phyloP scores from a whole-genome alignment of 345 rosid genomes.

The Arabis hirsuta region DNA sequence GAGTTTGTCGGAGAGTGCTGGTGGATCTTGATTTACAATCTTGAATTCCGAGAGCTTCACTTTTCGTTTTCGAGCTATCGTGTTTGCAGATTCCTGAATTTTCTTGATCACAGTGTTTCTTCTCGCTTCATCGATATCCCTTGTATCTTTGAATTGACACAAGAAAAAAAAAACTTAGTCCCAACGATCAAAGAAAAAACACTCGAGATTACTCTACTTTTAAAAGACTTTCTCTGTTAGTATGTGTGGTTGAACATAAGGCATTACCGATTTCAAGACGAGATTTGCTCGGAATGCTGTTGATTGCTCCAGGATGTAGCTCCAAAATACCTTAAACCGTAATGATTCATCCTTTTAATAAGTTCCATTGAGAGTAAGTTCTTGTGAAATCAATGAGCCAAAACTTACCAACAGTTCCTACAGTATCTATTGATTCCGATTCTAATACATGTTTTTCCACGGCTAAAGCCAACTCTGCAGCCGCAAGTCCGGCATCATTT shows the following conservation, averaged over 20 bases:
- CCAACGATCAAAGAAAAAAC: slow-evolving; percentile 21
- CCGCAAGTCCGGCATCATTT: slow-evolving; percentile 97
- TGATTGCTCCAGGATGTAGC: slow-evolving; percentile 94
- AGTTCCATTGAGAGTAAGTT: slow-evolving; percentile 9
- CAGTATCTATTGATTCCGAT: slow-evolving; percentile 89
- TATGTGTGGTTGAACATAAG: background rate
- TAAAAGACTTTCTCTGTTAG: too few relatives aligned
- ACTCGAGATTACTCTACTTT: background rate
- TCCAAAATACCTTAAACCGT: slow-evolving; percentile 67
- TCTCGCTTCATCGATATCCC: slow-evolving; percentile 84
- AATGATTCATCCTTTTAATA: slow-evolving; percentile 4
- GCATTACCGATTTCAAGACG: slow-evolving; percentile 85
- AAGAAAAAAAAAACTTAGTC: slow-evolving; percentile 16
- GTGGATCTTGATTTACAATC: slow-evolving; percentile 94
- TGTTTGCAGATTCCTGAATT: slow-evolving; percentile 66
- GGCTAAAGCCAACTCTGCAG: slow-evolving; percentile 89
- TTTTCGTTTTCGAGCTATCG: slow-evolving; percentile 66
- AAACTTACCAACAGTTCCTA: slow-evolving; percentile 86
- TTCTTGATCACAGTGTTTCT: slow-evolving; percentile 82
- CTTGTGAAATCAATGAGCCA: slow-evolving; percentile 5
- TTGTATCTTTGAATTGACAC: slow-evolving; percentile 57
- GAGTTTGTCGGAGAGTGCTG: slow-evolving; percentile 72
- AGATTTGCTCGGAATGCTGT: slow-evolving; percentile 96
- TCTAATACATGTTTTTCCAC: slow-evolving; percentile 87
- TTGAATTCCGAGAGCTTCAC: slow-evolving; percentile 76